phyloP scores from a whole-genome alignment of 129 eudicot genomes.

The Logfia minima region DNA sequence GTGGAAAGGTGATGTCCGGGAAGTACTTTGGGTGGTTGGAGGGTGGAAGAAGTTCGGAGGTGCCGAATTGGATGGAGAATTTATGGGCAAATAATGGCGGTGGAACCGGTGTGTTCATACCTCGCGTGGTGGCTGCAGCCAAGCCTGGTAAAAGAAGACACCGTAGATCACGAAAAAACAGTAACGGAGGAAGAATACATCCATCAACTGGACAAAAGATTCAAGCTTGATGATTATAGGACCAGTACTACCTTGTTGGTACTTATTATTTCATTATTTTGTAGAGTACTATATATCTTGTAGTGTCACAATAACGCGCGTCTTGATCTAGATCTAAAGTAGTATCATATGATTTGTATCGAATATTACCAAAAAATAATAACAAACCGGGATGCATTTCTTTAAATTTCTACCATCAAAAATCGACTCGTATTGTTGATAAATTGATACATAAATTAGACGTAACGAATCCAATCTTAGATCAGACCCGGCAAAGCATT shows the following conservation, averaged over 20 bases:
- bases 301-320: background rate
- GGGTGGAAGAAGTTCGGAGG: constrained; percentile 33
- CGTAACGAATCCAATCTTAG: constrained; percentile 28
- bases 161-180: constrained; percentile 28
- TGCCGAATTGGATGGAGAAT: constrained; percentile 51
- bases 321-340: constrained; percentile 15
- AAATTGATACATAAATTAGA: constrained; percentile 7
- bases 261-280: background rate
- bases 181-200: constrained; percentile 14
- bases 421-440: constrained; percentile 10
- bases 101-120: constrained; percentile 89
- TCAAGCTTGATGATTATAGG: constrained; percentile 23
- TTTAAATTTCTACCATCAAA: constrained; percentile 1
- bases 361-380: background rate
- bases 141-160: constrained; percentile 40
- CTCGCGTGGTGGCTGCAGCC: constrained; percentile 32
- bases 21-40: constrained; percentile 42
- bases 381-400: background rate
- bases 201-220: constrained; percentile 22
- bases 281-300: background rate
- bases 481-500: constrained; percentile 19
- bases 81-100: constrained; percentile 52
- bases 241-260: background rate
- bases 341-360: background rate
- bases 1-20: background rate